These are phyloP conservation scores for Wickerhamiella kurtzmanii DNA, from an alignment of 805 yeast genomes.

Conservation along the genomic window DNA sequence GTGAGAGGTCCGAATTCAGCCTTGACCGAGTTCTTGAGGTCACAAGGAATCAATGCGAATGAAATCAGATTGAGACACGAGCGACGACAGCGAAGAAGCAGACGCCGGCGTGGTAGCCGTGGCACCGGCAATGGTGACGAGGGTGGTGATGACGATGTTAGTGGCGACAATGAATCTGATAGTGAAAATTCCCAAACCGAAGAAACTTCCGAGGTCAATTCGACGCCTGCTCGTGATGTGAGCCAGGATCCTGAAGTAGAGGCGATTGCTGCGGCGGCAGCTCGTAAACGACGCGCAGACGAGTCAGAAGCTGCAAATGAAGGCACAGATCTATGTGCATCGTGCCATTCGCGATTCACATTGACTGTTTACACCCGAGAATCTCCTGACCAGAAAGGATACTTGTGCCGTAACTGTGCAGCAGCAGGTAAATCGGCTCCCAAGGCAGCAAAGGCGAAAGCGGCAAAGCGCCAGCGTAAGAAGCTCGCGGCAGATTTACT, in stretches of 20 bases:
- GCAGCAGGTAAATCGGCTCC: slow-evolving; percentile 30
- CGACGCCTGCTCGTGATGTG: slow-evolving; percentile 2
- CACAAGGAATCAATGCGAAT: slow-evolving; percentile 80
- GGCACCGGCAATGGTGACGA: slow-evolving; percentile 7
- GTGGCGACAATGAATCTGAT: slow-evolving; percentile 21
- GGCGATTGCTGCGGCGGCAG: slow-evolving; percentile 20
- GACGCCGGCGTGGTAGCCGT: slow-evolving; percentile 2
- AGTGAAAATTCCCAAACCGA: slow-evolving; percentile 15
- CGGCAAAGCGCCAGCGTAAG: slow-evolving; percentile 59
- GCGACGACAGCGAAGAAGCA: slow-evolving; percentile 12
- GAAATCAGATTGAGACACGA: slow-evolving; percentile 40
- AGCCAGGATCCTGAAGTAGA: slow-evolving; percentile 19
- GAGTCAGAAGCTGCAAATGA: slow-evolving; percentile 24
- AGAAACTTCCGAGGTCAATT: slow-evolving; percentile 12
- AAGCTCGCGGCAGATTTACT: slow-evolving; percentile 73
- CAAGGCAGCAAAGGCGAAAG: slow-evolving; percentile 26
- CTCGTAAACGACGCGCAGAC: slow-evolving; percentile 17
- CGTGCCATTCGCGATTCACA: slow-evolving; percentile 45
- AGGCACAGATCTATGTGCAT: slow-evolving; percentile 47
- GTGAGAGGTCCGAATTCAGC: slow-evolving; percentile 57
- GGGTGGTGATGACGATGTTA: slow-evolving; percentile 27
- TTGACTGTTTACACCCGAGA: slow-evolving; percentile 54
- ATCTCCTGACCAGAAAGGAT: slow-evolving; percentile 28
- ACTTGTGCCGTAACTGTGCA: slow-evolving; percentile 55
- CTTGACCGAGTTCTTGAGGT: slow-evolving; percentile 71